phyloP scores from a whole-genome alignment of 2,329 filamentous ascomycete genomes.

The Didymella exigua region DNA sequence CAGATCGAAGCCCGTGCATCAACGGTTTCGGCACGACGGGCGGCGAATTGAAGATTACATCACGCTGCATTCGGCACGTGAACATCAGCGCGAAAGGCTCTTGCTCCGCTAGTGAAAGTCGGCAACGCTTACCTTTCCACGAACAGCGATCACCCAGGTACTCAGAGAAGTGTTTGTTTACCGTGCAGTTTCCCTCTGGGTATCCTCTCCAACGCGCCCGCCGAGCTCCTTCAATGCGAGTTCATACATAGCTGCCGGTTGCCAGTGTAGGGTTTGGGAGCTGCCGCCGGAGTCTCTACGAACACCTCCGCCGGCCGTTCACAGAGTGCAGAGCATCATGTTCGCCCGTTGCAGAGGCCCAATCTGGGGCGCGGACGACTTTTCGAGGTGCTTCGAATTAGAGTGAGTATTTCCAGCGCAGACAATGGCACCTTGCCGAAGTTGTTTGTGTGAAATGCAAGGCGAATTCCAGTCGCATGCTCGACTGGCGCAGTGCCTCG shows the following conservation, averaged over 20 bases:
- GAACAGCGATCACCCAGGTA: slow-evolving; percentile 17
- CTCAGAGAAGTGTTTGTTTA: slow-evolving; percentile 16
- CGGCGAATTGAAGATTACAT: slow-evolving; percentile 17
- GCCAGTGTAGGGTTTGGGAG: slow-evolving; percentile 26
- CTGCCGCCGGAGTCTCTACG: slow-evolving; percentile 19
- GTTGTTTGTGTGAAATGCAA: not conserved
- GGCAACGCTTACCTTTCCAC: slow-evolving; percentile 9
- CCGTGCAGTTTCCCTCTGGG: slow-evolving; percentile 1
- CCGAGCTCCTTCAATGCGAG: slow-evolving; percentile 21
- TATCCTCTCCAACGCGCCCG: slow-evolving; percentile 7
- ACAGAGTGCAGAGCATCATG: slow-evolving; percentile 48
- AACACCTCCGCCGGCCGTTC: slow-evolving; percentile 19
- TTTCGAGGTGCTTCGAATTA: slow-evolving; percentile 66
- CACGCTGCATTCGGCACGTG: slow-evolving; percentile 18
- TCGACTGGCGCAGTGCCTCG: slow-evolving; percentile 2
- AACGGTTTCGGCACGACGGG: slow-evolving; percentile 9
- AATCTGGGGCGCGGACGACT: slow-evolving; percentile 66
- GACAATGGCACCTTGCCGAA: not conserved
- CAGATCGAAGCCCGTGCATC: slow-evolving; percentile 14
- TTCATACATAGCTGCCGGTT: slow-evolving; percentile 21
- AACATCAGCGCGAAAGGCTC: slow-evolving; percentile 18
- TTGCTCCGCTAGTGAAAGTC: slow-evolving; percentile 13
- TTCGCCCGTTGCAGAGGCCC: slow-evolving; percentile 63
- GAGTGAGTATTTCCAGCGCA: slow-evolving; percentile 62
- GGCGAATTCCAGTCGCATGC: not conserved